A percentile compares a stretch with the other conserved stretches of the same genome.
Conservation (phyloP, 2,329 filamentous ascomycete genomes). For the Calonectria montana region DNA sequence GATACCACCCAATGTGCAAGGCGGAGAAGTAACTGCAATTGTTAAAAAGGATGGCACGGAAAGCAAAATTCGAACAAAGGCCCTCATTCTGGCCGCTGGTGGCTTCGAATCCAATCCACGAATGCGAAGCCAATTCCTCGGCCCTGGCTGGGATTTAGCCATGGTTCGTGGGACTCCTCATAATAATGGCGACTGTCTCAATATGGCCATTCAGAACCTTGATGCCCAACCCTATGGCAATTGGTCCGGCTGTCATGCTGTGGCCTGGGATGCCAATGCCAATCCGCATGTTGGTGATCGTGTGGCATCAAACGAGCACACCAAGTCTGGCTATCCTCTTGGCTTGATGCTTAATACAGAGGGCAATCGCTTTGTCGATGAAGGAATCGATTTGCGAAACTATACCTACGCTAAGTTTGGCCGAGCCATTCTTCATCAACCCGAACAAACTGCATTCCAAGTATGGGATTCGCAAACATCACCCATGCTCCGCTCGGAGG, state of each 20-base stretch:
- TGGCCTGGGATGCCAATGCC: constrained; percentile 74
- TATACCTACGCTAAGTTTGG: constrained; percentile 77
- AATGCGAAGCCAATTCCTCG: constrained; percentile 65
- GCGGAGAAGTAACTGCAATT: neutral
- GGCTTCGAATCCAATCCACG: constrained; percentile 72
- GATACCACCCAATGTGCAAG: constrained; percentile 41
- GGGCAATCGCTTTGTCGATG: constrained; percentile 73
- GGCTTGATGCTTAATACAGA: constrained; percentile 72
- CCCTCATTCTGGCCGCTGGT: constrained; percentile 68
- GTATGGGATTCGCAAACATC: constrained; percentile 68
- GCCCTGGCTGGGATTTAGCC: constrained; percentile 45
- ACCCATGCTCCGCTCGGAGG: constrained; percentile 67
- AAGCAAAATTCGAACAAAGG: constrained; percentile 47
- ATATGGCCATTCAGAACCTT: constrained; percentile 62
- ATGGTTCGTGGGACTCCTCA: constrained; percentile 62
- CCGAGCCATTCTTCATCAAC: constrained; percentile 69
- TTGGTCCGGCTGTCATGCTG: constrained; percentile 74
- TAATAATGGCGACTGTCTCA: constrained; percentile 70
- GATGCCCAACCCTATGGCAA: constrained; percentile 65
- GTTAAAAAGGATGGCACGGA: constrained; percentile 44
- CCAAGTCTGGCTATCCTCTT: constrained; percentile 76
- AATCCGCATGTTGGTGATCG: constrained; percentile 65
- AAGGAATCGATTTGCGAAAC: constrained; percentile 73
- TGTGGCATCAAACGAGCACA: constrained; percentile 73
- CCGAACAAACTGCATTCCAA: constrained; percentile 70